Evolutionary conservation across 768 basidiomycete genomes (phyloP).

Genomic region (Galerina marginata): DNA sequence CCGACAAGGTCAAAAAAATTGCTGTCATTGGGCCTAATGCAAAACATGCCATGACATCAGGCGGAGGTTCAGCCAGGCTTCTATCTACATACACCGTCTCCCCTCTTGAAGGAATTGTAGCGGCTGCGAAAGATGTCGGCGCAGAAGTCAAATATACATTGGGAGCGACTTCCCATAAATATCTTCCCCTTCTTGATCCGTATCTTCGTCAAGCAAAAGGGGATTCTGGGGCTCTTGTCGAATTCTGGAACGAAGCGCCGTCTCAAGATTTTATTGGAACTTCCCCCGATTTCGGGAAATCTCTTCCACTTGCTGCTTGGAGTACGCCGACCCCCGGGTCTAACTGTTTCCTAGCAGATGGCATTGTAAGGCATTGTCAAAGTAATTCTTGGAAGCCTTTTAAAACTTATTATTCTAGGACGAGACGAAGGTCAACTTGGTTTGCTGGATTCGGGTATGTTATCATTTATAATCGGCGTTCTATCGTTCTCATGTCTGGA

Average conservation of each 20-base stretch:
- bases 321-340: slow-evolving; percentile 41
- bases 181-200: slow-evolving; percentile 55
- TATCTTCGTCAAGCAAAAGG: slow-evolving; percentile 46
- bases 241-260: slow-evolving; percentile 55
- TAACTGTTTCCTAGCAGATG: slow-evolving; percentile 46
- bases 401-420: slow-evolving; percentile 27
- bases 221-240: slow-evolving; percentile 41
- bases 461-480: background rate
- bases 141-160: slow-evolving; percentile 53
- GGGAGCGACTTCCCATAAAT: slow-evolving; percentile 50
- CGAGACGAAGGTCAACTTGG: slow-evolving; percentile 44
- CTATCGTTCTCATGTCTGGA: background rate
- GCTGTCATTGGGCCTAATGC: slow-evolving; percentile 71
- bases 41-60: slow-evolving; percentile 55
- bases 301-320: slow-evolving; percentile 37
- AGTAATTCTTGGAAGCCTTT: background rate
- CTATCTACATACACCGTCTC: slow-evolving; percentile 58
- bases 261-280: slow-evolving; percentile 37
- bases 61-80: slow-evolving; percentile 64
- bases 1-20: slow-evolving; percentile 43
- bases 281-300: slow-evolving; percentile 28
- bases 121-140: slow-evolving; percentile 44
- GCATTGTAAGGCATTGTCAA: slow-evolving; percentile 37
- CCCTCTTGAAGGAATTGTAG: slow-evolving; percentile 59
- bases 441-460: slow-evolving; percentile 48